Evolutionary conservation across 805 yeast genomes (phyloP), one percentile per base, ranked within the genome.

Genomic region (Candida khao-thaluensis): DNA sequence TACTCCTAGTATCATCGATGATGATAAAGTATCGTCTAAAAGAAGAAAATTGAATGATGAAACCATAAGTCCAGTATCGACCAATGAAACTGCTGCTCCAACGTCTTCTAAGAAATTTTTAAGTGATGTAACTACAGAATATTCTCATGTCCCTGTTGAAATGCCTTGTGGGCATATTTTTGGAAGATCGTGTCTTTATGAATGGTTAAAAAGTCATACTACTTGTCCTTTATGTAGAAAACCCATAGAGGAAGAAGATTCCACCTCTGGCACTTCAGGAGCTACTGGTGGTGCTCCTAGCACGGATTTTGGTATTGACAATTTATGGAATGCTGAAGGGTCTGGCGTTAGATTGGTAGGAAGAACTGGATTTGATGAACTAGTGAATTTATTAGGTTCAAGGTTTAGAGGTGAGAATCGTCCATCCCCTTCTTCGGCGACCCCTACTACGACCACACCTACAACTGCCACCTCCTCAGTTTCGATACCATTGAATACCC

Each of bases 161-260:
- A 69, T 91, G 74, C 93, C 95, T 0, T 91, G 99, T 59, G 79
- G 79, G 7, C 99, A 91, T 55, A 56, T 80, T 0, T 91, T 93
- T 67, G 98, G 99, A 5, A 73, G 81, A 45, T 74, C 77, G n/a
- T 91, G 99, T 65, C 66, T 89, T 17, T 76, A 71, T 42, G 86
- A 83, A 50, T 91, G 99, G 99, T 74, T 91, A 36, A 75, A 73
- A 44, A 64, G 76, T 17, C 81, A 84, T 51, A 74, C 77, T 21
- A 77, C 87, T 2, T 90, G 98, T 57, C 99, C 99, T 0, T 62
- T 91, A 33, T 91, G 99, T 57, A 78, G 98, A 42, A 68, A 68
- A 12, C 65, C 72, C 15, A 65, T 83, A 2, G 50, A 25, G 11
- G 42, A 32, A 27, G 36, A 22, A 31, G 37, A 30, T 16, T 10